Evolutionary conservation across 768 basidiomycete genomes (phyloP), one percentile per base, ranked within the genome.

Genomic region (Cyclocybe aegerita): DNA sequence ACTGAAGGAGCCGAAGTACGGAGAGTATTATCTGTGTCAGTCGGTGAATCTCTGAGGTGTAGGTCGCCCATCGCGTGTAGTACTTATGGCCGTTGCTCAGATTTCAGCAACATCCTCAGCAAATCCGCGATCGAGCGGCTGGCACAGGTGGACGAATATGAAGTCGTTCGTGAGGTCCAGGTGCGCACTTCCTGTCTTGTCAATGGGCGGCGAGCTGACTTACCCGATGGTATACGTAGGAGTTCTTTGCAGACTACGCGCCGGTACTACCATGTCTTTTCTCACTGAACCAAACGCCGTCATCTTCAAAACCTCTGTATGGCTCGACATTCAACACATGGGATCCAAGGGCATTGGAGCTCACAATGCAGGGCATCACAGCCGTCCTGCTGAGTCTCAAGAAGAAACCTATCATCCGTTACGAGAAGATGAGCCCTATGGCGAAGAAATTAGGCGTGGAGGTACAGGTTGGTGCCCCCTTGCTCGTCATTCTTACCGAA

Each of bases 11-110:
- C 96, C 95, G 8, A 89, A 89, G 70, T 99, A 98, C 62, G 94
- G 94, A 66, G 93, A 94, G 73, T 99, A 99, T 72, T 98, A 96
- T 79, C 74, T 99, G 65, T 99, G 96, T 98, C 82, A 88, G 96
- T 93, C 76, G 79, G 86, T 89, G 83, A 79, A 75, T 80, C 72
- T 62, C 57, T 61, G 61, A 62, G 59, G 60, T 68, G 57, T 56
- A 49, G 45, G 53, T 64, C 37, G 48, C 35, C 43, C 39, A 12
- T 36, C 46, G 43, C 34, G n/a, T 49, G 35, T 47, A 46, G 43
- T 53, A 43, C 38, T 57, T 31, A 53, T 48, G 39, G 46, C 44
- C 32, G 43, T 41, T 48, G 39, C 43, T 12, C 50, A 98, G 96
- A 97, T 70, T 99, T 99, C 66, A 98, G 94, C 72, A 98, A 94